Evolutionary conservation across 805 yeast species (phyloP).

Genomic region (Teunomyces gatunensis): DNA sequence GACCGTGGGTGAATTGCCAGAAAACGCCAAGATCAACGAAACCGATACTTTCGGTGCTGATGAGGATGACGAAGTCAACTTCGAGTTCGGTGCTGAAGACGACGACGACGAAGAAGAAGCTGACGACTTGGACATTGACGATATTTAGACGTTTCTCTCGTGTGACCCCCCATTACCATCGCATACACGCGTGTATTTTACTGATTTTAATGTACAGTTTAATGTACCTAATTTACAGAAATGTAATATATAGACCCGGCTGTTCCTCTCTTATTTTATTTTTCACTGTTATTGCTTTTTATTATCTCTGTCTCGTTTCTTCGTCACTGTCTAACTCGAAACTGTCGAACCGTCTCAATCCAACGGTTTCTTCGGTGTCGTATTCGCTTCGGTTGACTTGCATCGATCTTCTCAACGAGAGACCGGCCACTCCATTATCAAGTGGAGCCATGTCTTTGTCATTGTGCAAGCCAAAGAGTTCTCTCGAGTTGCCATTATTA

Average conservation of each 20-base stretch:
- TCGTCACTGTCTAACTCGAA: conserved; percentile 50
- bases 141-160: conserved; percentile 52
- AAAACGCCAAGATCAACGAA: conserved; percentile 94
- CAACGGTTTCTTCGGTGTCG: conserved; percentile 47
- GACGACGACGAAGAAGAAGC: conserved; percentile 69
- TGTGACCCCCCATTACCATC: background rate
- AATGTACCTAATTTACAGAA: conserved; percentile 1
- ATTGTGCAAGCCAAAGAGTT: conserved; percentile 60
- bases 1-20: conserved; percentile 95
- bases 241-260: background rate
- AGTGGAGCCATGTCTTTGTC: conserved; percentile 58
- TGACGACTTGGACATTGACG: conserved; percentile 86
- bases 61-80: conserved; percentile 95
- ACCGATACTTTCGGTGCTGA: conserved; percentile 96
- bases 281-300: background rate
- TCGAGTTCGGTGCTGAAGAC: conserved; percentile 94
- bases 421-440: conserved; percentile 80
- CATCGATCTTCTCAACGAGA: conserved; percentile 73
- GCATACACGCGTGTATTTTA: conserved; percentile 3
- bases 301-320: conserved; percentile 16
- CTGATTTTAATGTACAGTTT: conserved; percentile 3
- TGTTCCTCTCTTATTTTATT: too few relatives aligned
- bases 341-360: conserved; percentile 60
- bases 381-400: conserved; percentile 50
- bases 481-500: conserved; percentile 49